Evolutionary conservation across 306 rosid genomes (phyloP), one percentile per base, ranked within the genome.

Genomic region (Cucurbita moschata): DNA sequence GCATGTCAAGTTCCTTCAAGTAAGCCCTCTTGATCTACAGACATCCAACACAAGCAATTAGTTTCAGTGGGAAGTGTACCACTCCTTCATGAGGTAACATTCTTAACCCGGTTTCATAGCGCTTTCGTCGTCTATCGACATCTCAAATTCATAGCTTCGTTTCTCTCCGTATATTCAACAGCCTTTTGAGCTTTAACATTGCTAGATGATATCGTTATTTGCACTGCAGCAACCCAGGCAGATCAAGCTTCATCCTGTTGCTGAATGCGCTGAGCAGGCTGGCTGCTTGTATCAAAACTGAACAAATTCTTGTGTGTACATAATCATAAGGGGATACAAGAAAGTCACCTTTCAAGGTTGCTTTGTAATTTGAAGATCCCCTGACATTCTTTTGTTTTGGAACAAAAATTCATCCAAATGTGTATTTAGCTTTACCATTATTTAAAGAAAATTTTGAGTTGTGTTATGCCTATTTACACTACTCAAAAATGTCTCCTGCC

Each of bases 1-100:
- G 62, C 77, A 12, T 26, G 43, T 78, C 13, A 8, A 37, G 57
- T 71, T 51, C 47, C 21, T 69, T 69, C 73, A 69, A 69, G 58
- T 40, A 69, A 26, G 58, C 44, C 21, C 57, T 69, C 58, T 15
- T 49, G 23, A 55, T 64, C 52, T 64, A 42, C 70, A 64, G 37
- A 40, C 50, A 42, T 42, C 37, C 52, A 42, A 64, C 71, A 64
- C 3, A 42, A 10, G 52, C 10, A 64, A 40, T 64, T 13, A 47
- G 57, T 49, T 68, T 14, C 13, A 47, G 39, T 30, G 57, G 4
- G 71, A n/a, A 65, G 38, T 64, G 71, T 16, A 38, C 19, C 23
- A 42, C 71, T 42, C 10, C 71, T n/a, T 42, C 53, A 5, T 5
- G 38, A 65, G 53, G 53, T 65, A 65, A 69, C 13, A 23, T 47